Evolutionary conservation across 805 yeast genomes (phyloP).

Genomic region (Wickerhamomyces subpelliculosus): DNA sequence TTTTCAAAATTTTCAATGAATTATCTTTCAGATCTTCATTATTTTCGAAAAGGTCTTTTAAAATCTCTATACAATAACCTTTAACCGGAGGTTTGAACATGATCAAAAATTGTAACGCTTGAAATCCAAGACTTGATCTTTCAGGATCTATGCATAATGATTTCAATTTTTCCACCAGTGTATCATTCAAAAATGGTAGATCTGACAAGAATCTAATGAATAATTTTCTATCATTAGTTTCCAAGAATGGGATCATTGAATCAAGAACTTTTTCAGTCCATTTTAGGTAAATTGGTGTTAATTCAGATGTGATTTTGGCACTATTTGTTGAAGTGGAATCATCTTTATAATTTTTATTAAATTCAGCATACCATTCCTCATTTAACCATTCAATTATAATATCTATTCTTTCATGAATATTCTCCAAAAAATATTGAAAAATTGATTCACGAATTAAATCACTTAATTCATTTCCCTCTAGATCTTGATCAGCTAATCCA

Average conservation of each 20-base stretch:
- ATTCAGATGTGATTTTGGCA: no score
- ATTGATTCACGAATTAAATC: slow-evolving; percentile 62
- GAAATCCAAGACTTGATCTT: slow-evolving; percentile 72
- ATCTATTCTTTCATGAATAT: slow-evolving; percentile 66
- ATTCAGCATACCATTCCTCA: slow-evolving; percentile 85
- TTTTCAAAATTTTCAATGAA: slow-evolving; percentile 38
- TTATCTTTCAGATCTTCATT: slow-evolving; percentile 46
- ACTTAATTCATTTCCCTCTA: slow-evolving; percentile 30
- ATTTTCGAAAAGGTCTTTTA: slow-evolving; percentile 38
- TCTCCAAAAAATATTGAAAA: slow-evolving; percentile 64
- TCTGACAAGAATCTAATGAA: slow-evolving; percentile 84
- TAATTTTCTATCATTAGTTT: slow-evolving; percentile 68
- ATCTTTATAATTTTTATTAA: slow-evolving; percentile 20
- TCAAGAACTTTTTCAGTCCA: slow-evolving; percentile 75
- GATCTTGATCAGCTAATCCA: slow-evolving; percentile 41
- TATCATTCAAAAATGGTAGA: slow-evolving; percentile 65
- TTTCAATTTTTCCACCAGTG: slow-evolving; percentile 56
- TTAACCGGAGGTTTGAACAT: slow-evolving; percentile 89
- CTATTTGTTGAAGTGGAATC: slow-evolving; percentile 6
- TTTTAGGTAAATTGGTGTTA: slow-evolving; percentile 51
- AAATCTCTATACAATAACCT: slow-evolving; percentile 38
- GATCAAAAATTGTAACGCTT: slow-evolving; percentile 72
- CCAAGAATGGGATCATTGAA: slow-evolving; percentile 76
- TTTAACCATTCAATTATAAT: slow-evolving; percentile 85
- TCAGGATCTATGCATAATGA: slow-evolving; percentile 83